phyloP scores from a whole-genome alignment of 2,329 filamentous ascomycete species.

The Fusarium sp. region DNA sequence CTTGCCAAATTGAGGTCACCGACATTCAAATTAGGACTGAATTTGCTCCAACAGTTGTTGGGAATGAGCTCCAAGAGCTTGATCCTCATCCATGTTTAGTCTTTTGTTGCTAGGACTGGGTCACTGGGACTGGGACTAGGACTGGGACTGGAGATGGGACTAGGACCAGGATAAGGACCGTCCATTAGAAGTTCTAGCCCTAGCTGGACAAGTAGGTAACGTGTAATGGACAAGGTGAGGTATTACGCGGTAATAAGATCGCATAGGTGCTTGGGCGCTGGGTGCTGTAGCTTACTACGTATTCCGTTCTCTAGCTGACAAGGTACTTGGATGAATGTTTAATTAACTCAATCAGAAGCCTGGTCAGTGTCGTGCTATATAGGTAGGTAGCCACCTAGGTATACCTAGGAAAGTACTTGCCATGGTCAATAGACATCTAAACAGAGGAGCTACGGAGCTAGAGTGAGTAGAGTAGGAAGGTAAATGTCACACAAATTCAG shows the following conservation, averaged over 20 bases:
- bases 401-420: too few relatives aligned
- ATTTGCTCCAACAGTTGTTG: conserved; percentile 23
- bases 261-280: background rate
- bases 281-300: conserved; percentile 6
- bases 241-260: conserved; percentile 22
- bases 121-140: too few relatives aligned
- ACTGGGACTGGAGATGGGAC: too few relatives aligned
- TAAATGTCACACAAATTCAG: conserved; percentile 28
- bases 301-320: conserved; percentile 3
- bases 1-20: conserved; percentile 14
- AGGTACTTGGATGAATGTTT: background rate
- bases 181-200: background rate
- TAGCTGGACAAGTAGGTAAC: conserved; percentile 1
- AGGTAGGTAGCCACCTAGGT: too few relatives aligned
- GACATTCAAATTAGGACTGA: conserved; percentile 13
- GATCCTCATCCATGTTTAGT: conserved; percentile 16
- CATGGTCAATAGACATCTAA: too few relatives aligned
- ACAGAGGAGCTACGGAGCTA: background rate
- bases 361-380: too few relatives aligned
- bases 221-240: conserved; percentile 2
- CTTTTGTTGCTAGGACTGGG: background rate
- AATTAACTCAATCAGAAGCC: background rate
- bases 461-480: background rate
- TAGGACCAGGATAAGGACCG: background rate
- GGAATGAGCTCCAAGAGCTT: conserved; percentile 30